phyloP scores from a whole-genome alignment of 345 rosid species.

The Orychophragmus violaceus region DNA sequence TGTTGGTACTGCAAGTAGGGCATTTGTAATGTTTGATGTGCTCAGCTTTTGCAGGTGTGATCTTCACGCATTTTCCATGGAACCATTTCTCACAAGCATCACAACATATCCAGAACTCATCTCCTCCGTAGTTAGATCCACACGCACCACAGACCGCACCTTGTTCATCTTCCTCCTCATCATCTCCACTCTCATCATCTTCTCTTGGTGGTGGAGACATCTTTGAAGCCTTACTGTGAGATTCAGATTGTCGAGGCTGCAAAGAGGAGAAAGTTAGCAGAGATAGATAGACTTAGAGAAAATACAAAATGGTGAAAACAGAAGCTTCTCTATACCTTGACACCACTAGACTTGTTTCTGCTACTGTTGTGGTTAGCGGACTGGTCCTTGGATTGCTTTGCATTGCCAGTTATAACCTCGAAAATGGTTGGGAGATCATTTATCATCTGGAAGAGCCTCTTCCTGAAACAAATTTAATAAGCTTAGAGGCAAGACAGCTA shows the following conservation, averaged over 20 bases:
- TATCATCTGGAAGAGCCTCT: conserved; percentile 95
- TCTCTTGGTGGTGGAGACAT: conserved; percentile 29
- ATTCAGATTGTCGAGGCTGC: conserved; percentile 29
- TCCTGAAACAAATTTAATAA: conserved; percentile 42
- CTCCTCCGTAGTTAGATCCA: conserved; percentile 31
- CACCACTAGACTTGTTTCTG: conserved; percentile 64
- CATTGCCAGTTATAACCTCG: conserved; percentile 73
- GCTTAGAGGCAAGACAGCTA: not conserved
- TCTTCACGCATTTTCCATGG: conserved; percentile 34
- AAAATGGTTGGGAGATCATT: conserved; percentile 89
- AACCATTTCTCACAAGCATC: conserved; percentile 35
- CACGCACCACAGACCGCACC: conserved; percentile 34
- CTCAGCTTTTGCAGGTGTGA: conserved; percentile 36
- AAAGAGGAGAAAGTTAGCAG: not conserved
- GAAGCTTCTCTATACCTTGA: conserved; percentile 43
- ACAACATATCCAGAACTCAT: conserved; percentile 37
- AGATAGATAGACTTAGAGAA: not conserved
- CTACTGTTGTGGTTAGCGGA: conserved; percentile 52
- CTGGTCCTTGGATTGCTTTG: conserved; percentile 72
- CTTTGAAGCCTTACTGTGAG: conserved; percentile 27
- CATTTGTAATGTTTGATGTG: conserved; percentile 36
- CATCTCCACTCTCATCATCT: conserved; percentile 32
- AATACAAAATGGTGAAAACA: not conserved
- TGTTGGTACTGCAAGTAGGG: conserved; percentile 33
- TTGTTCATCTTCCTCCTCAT: conserved; percentile 35